Conservation (phyloP, 345 rosid species). For the Brassica cretica region DNA sequence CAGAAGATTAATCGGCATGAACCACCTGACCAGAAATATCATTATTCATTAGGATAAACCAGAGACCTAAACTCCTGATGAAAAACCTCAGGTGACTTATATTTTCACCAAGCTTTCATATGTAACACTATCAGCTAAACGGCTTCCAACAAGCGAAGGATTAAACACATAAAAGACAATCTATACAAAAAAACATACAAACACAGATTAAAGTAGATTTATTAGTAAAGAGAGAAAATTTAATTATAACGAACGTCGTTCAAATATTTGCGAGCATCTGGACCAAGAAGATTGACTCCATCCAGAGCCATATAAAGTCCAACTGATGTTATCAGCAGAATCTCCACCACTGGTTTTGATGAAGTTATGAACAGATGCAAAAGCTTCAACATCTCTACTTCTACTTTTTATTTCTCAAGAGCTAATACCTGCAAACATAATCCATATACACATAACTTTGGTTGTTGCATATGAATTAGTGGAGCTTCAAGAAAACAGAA, state of each 20-base stretch:
- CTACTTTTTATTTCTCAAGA: constrained; percentile 5
- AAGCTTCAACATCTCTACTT: constrained; percentile 41
- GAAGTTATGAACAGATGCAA: constrained; percentile 59
- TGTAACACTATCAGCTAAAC: constrained; percentile 53
- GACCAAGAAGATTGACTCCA: constrained; percentile 50
- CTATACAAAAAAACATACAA: constrained; percentile 20
- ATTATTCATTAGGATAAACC: background rate
- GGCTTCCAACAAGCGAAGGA: constrained; percentile 61
- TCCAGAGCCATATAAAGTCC: constrained; percentile 60
- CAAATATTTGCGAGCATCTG: constrained; percentile 55
- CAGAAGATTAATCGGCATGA: constrained; percentile 61
- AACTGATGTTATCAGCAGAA: constrained; percentile 53
- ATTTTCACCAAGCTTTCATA: constrained; percentile 51
- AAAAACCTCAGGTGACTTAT: constrained; percentile 38
- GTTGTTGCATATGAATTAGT: background rate
- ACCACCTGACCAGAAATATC: constrained; percentile 46
- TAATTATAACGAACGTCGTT: constrained; percentile 46
- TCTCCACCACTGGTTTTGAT: constrained; percentile 57
- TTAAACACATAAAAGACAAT: constrained; percentile 61
- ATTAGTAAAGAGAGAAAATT: background rate
- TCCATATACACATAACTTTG: background rate
- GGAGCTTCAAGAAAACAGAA: background rate
- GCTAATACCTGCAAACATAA: constrained; percentile 11
- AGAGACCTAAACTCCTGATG: background rate
- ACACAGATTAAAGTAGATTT: background rate